phyloP scores from a whole-genome alignment of 768 basidiomycete genomes.

The Udeniomyces megalosporus region DNA sequence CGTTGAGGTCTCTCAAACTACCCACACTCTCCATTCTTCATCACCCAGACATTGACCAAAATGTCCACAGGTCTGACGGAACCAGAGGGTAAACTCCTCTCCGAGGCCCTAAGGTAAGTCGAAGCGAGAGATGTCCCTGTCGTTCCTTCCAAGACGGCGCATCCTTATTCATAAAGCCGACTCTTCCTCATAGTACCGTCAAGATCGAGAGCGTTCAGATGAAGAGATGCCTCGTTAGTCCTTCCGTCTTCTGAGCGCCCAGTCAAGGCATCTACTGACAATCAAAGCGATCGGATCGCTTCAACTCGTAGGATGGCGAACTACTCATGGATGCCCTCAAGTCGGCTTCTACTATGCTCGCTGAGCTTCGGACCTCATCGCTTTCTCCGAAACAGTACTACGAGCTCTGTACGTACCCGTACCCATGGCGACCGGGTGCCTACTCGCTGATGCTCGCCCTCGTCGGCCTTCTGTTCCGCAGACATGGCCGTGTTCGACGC shows the following conservation, averaged over 20 bases:
- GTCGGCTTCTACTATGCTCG: constrained; percentile 91
- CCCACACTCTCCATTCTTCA: too few relatives aligned
- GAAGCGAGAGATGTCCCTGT: too few relatives aligned
- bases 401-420: constrained; percentile 59
- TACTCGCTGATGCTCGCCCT: background rate
- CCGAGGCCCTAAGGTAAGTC: constrained; percentile 24
- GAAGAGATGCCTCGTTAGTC: constrained; percentile 72
- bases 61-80: background rate
- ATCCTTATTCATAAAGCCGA: background rate
- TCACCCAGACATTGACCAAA: too few relatives aligned
- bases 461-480: constrained; percentile 25
- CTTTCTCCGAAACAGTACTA: constrained; percentile 89
- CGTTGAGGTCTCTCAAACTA: too few relatives aligned
- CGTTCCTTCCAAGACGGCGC: background rate
- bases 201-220: constrained; percentile 66
- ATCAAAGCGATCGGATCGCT: constrained; percentile 2
- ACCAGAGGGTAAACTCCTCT: constrained; percentile 26
- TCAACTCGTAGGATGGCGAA: constrained; percentile 55
- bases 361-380: constrained; percentile 82
- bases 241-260: background rate
- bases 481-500: constrained; percentile 99
- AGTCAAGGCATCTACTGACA: background rate
- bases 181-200: constrained; percentile 20
- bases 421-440: background rate
- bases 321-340: constrained; percentile 98